phyloP scores from a whole-genome alignment of 139 green algal species.

The Coelastrella sp. region DNA sequence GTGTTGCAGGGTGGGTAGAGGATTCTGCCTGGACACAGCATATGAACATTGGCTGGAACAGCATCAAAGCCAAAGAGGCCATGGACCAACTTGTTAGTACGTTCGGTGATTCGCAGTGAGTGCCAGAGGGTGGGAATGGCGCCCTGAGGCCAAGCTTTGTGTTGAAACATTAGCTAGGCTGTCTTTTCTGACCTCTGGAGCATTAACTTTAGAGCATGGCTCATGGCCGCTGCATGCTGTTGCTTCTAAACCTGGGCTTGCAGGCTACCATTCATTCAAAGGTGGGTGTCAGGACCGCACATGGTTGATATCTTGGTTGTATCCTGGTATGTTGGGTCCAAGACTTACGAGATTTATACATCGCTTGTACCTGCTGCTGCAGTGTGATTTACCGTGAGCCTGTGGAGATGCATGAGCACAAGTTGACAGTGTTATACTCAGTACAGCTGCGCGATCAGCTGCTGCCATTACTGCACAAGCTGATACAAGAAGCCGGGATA shows the following conservation, averaged over 20 bases:
- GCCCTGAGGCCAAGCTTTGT: background rate
- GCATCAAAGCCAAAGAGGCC: background rate
- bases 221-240: too few species aligned
- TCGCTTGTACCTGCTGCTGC: background rate
- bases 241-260: too few species aligned
- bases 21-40: background rate
- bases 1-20: conserved; percentile 32
- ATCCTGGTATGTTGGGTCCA: background rate
- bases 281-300: too few species aligned
- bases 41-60: conserved; percentile 27
- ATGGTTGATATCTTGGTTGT: background rate
- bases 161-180: background rate
- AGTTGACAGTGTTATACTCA: conserved; percentile 29
- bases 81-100: background rate
- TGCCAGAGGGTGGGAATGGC: background rate
- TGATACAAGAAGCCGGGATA: background rate
- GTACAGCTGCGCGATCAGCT: background rate
- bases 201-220: too few species aligned
- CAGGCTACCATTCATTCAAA: too few species aligned
- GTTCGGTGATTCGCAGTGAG: background rate
- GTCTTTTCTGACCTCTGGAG: background rate
- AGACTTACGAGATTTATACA: background rate
- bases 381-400: conserved; percentile 18
- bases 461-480: background rate
- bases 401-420: conserved; percentile 41